Base-by-base conservation (phyloP, 768 basidiomycete species). In the Lactarius indigo region DNA sequence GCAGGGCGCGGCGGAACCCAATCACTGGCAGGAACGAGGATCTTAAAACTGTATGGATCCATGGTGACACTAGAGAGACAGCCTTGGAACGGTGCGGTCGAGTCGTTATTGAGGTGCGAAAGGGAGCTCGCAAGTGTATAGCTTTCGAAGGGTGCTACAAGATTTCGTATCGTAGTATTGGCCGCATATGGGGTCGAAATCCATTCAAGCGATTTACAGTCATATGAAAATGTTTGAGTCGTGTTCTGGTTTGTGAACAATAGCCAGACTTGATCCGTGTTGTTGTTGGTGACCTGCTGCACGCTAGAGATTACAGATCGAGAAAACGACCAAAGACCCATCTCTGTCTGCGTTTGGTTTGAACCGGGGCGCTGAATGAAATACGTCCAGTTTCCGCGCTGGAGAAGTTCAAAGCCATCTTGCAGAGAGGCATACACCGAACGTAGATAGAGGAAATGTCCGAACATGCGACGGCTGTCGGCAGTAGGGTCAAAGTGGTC, bases 401-500 rank as follows among this genome's bases (percentile, higher is more conserved):
- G 87, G 18, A 89, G 88, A n/a, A 96, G 83, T 73, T 89, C 83
- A 72, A 87, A 92, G 3, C 95, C 95, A 72, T 97, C 95, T 75
- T 92, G 92, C 13, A 96, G 81, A 3, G 90, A 82, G 28, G 82
- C 84, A 76, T 89, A 96, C 17, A 80, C 76, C 7, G 75, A 75
- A 35, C 95, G 89, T 42, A 96, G 80, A 72, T 85, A 82, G 64
- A 89, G 75, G 78, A 92, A 88, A 61, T 90, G 91, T 20, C 85
- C 75, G 72, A 92, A 87, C 64, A 92, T 73, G 64, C 93, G 88
- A 44, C 90, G 85, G 44, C 83, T 83, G 72, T 91, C 88, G 15
- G 88, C 79, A 2, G 94, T 96, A 31, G 94, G 93, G 76, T 97
- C 95, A 75, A 96, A 96, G 75, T 97, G 95, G 72, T 97, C 95